Conservation (phyloP, 257 asterid genomes). For the Ajuga chamaepitys region DNA sequence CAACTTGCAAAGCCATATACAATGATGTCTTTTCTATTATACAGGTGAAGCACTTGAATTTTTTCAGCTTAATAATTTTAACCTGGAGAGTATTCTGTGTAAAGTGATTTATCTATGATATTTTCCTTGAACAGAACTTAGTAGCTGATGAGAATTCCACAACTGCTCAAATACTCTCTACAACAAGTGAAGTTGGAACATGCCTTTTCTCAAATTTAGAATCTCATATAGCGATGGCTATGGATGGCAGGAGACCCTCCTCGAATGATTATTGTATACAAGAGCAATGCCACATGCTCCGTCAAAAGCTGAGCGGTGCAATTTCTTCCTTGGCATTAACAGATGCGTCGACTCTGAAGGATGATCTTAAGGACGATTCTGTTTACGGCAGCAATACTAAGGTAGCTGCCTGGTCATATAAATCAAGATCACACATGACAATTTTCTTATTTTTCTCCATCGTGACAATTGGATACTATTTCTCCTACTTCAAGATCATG, state of each 20-base stretch:
- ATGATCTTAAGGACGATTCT: constrained; percentile 21
- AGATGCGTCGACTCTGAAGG: constrained; percentile 27
- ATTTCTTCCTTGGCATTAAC: constrained; percentile 42
- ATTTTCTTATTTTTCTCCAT: constrained; percentile 46
- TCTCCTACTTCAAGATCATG: constrained; percentile 38
- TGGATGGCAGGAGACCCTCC: constrained; percentile 28
- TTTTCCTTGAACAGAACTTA: constrained; percentile 38
- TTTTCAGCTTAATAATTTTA: constrained; percentile 8
- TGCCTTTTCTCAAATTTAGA: constrained; percentile 63
- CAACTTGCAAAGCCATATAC: constrained; percentile 55
- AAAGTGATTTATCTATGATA: background rate
- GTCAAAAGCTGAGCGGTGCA: constrained; percentile 49
- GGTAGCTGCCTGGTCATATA: constrained; percentile 82
- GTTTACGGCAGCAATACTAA: constrained; percentile 39
- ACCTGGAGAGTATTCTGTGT: background rate
- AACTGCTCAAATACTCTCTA: constrained; percentile 48
- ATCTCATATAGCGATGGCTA: constrained; percentile 41
- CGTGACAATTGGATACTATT: constrained; percentile 47
- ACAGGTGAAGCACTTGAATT: constrained; percentile 38
- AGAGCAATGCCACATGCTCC: constrained; percentile 49
- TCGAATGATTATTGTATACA: constrained; percentile 27
- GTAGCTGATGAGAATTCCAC: constrained; percentile 53
- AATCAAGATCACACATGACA: constrained; percentile 44
- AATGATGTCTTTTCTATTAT: constrained; percentile 44
- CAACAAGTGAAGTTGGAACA: constrained; percentile 60